Evolutionary conservation across 2,329 filamentous ascomycete species (phyloP).

Genomic region (Claviceps paspali): DNA sequence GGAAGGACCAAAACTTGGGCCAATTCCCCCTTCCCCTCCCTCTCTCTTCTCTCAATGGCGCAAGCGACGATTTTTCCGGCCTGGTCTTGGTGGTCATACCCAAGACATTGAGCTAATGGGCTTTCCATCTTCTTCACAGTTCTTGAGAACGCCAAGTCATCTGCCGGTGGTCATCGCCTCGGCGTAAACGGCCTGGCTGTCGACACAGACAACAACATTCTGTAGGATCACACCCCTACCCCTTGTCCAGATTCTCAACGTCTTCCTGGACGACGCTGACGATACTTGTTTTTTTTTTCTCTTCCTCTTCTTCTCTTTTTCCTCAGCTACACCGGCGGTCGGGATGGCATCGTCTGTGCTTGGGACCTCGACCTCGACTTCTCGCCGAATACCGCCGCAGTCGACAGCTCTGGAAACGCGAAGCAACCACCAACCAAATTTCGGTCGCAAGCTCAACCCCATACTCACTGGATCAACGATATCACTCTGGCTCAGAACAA

Average conservation of each 20-base stretch:
- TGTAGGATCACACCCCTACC: constrained; percentile 42
- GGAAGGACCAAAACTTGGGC: too few species aligned
- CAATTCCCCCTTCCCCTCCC: too few species aligned
- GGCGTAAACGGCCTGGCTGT: constrained; percentile 91
- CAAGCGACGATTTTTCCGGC: too few species aligned
- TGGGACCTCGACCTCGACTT: constrained; percentile 77
- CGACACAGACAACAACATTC: constrained; percentile 65
- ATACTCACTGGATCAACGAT: constrained; percentile 95
- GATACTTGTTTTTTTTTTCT: neutral
- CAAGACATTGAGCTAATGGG: too few species aligned
- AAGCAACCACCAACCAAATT: constrained; percentile 36
- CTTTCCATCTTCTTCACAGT: constrained; percentile 29
- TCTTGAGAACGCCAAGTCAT: constrained; percentile 42
- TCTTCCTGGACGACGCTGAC: neutral
- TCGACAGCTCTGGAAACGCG: constrained; percentile 14
- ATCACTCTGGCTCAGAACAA: constrained; percentile 68
- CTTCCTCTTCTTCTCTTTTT: too few species aligned
- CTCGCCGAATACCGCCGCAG: constrained; percentile 11
- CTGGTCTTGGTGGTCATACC: too few species aligned
- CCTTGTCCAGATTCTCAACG: neutral
- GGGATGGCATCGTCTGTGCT: constrained; percentile 89
- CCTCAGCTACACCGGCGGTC: constrained; percentile 93
- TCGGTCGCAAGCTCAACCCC: constrained; percentile 51
- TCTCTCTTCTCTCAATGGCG: too few species aligned
- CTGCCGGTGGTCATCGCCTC: constrained; percentile 68